Evolutionary conservation across 2,329 filamentous ascomycete species (phyloP), one percentile per base, ranked within the genome.

Genomic region (Esteya vermicola): DNA sequence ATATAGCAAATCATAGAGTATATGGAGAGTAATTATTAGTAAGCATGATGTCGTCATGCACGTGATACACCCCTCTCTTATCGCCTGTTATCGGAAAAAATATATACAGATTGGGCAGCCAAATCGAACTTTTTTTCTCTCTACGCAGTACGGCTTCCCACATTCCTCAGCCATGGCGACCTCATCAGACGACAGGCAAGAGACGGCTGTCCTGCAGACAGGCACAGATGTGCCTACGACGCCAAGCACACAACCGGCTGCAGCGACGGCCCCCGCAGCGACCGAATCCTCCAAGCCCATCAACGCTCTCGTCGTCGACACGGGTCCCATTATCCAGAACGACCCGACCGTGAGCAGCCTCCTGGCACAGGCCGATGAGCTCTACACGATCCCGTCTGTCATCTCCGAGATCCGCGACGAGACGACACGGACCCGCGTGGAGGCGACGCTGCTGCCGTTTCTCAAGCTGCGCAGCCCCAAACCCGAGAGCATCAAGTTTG

Each of bases 291-390:
- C 13, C 49, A 94, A 88, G 56, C 71, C 79, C 1, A 76, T 93
- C 37, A 78, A 93, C 62, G 81, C 80, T 40, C 75, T 96, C 38
- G 72, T 96, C 22, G 71, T 98, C 49, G 91, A 98, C 56, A 82
- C 91, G 4, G 89, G 88, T 21, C 86, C 89, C 8, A 77, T 98
- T 45, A 88, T 98, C 58, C 89, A 89, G 56, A 95, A 95, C 62
- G 81, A 91, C 48, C 85, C 89, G 12, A 68, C 84, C 10, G 75
- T 91, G 20, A 93, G 85, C 34, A 85, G 82, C 0, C 75, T 98
- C 10, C 66, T 94, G 38, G 70, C 74, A 28, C 78, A 85, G 55
- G 78, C 85, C 36, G 79, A 91, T 52, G 65, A 71, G 43, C 69
- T 95, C 32, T 75, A 86, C 52, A 95, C 86, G 1, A 82, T 89